Evolutionary conservation across 495 filamentous ascomycete species (phyloP).

Genomic region (Hypoxylon fragiforme): DNA sequence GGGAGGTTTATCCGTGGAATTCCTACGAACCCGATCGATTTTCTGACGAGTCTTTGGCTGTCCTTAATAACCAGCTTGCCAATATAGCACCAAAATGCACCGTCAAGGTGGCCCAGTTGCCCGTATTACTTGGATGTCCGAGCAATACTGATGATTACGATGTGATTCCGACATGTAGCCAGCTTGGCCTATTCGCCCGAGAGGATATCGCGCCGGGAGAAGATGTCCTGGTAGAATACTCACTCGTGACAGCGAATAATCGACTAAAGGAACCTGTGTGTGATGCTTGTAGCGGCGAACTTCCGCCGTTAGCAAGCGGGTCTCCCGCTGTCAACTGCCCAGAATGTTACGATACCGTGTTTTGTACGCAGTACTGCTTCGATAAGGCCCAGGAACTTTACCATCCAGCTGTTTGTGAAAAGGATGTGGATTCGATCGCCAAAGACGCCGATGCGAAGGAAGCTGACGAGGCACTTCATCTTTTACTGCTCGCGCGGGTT

Average conservation of each 20-base stretch:
- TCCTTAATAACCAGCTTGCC: slow-evolving; percentile 67
- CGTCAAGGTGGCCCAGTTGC: slow-evolving; percentile 71
- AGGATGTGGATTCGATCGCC: slow-evolving; percentile 77
- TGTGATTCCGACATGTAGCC: slow-evolving; percentile 60
- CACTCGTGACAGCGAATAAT: slow-evolving; percentile 80
- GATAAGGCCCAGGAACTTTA: slow-evolving; percentile 72
- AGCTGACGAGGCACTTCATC: slow-evolving; percentile 76
- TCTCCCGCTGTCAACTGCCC: slow-evolving; percentile 62
- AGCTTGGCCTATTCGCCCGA: slow-evolving; percentile 88
- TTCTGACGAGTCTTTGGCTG: slow-evolving; percentile 63
- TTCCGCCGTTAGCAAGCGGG: slow-evolving; percentile 60
- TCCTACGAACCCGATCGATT: slow-evolving; percentile 83
- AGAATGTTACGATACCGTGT: slow-evolving; percentile 80
- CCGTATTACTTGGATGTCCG: slow-evolving; percentile 60
- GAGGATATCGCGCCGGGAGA: slow-evolving; percentile 77
- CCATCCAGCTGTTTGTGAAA: slow-evolving; percentile 84
- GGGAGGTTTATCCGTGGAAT: slow-evolving; percentile 96
- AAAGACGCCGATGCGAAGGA: slow-evolving; percentile 75
- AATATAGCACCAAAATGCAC: slow-evolving; percentile 70
- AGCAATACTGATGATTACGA: slow-evolving; percentile 48
- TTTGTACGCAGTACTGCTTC: slow-evolving; percentile 78
- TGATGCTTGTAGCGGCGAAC: slow-evolving; percentile 77
- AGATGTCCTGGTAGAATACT: slow-evolving; percentile 75
- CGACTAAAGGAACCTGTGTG: slow-evolving; percentile 78
- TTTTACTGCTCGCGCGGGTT: slow-evolving; percentile 74